These are phyloP conservation scores for Tricholoma terreum DNA, from an alignment of 768 basidiomycete species.

Conservation along the genomic window DNA sequence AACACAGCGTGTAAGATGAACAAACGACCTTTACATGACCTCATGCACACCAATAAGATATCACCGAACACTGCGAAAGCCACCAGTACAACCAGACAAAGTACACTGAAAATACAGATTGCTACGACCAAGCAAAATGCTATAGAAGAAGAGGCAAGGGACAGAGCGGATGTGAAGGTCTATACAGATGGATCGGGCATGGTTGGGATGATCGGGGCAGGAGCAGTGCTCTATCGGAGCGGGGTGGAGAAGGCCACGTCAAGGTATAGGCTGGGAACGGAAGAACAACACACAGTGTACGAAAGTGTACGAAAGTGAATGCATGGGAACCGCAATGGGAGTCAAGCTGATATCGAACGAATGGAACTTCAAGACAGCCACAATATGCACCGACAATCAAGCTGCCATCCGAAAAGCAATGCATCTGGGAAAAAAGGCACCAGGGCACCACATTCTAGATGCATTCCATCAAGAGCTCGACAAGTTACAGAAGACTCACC, in stretches of 20 bases:
- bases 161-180: constrained; percentile 4
- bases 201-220: constrained; percentile 7
- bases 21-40: constrained; percentile 10
- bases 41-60: constrained; percentile 3
- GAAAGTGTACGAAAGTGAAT: constrained; percentile 19
- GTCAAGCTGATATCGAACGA: constrained; percentile 5
- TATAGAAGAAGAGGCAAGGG: not conserved
- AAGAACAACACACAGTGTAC: constrained; percentile 8
- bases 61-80: constrained; percentile 7
- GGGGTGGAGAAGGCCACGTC: constrained; percentile 1
- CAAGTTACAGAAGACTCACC: not conserved
- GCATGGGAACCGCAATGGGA: constrained; percentile 7
- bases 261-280: constrained; percentile 11
- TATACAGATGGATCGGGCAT: constrained; percentile 17
- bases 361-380: not conserved
- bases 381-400: constrained; percentile 11
- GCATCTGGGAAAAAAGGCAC: not conserved
- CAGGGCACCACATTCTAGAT: constrained; percentile 4
- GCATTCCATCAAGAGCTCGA: not conserved
- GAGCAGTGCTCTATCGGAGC: constrained; percentile 8
- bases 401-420: constrained; percentile 9
- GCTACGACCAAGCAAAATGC: constrained; percentile 1
- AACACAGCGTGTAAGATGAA: not conserved
- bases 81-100: not conserved
- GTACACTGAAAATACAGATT: constrained; percentile 2